Base-by-base conservation (phyloP, 805 yeast species). In the Hermanozyma aechmeae region DNA sequence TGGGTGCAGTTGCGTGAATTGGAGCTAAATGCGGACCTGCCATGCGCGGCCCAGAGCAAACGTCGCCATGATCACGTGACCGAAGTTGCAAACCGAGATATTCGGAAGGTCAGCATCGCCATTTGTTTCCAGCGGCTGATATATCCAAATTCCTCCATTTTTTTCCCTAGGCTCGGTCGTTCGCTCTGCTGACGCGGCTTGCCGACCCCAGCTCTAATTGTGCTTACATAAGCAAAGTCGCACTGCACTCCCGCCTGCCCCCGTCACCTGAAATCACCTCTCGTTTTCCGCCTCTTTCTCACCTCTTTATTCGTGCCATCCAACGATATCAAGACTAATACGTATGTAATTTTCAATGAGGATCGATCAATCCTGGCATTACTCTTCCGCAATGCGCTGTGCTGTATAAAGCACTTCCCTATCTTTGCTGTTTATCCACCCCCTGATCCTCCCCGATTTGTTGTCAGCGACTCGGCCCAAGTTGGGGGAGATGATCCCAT, bases 161-260 rank as follows among this genome's bases (percentile, higher is more conserved):
- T 27, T 27, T 14, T 19, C 11, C 15, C 17, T 15, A 24, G 15
- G 22, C 23, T 11, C 16, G 18, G 21, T 15, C 29, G 12, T 15
- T 27, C 10, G 23, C 15, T 17, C 23, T 20, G 22, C 16, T 16
- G n/a, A 14, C 21, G 13, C 29, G n/a, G n/a, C 29, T 16, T 17
- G 21, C 19, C 15, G 13, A 18, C 15, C 19, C 12, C 29, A 26
- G 14, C 23, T 25, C 22, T 11, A 27, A 12, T 21, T 21, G 29
- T 27, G 25, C 30, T 23, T 23, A 28, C 25, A 19, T 28, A 27
- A 27, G n/a, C n/a, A n/a, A n/a, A n/a, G n/a, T n/a, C n/a, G n/a
- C n/a, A n/a, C n/a, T n/a, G n/a, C 16, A 15, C 20, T 18, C 30
- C 23, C 12, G 16, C 16, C 26, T 17, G 15, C 26, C 27, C 31